A percentile compares a stretch with the other conserved stretches of the same genome.
phyloP scores from a whole-genome alignment of 257 asterid species.

The Anisodus tanguticus region DNA sequence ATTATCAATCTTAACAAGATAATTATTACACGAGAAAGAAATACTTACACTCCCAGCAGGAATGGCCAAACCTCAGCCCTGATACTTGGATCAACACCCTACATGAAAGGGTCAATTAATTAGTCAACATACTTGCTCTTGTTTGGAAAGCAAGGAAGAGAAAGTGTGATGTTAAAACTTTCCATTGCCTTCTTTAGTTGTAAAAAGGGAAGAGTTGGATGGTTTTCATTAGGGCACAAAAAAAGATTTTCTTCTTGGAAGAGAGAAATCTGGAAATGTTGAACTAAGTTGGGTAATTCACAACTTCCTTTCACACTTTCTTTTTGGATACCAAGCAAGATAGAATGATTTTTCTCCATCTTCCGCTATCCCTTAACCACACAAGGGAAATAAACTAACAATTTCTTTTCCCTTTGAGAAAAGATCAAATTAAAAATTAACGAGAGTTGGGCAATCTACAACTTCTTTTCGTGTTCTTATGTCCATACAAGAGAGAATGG shows the following conservation, averaged over 20 bases:
- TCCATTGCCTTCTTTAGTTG: neutral
- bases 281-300: neutral
- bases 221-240: conserved; percentile 11
- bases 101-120: conserved; percentile 34
- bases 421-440: neutral
- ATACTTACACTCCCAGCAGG: conserved; percentile 95
- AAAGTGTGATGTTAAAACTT: conserved; percentile 2
- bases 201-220: neutral
- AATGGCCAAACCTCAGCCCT: conserved; percentile 95
- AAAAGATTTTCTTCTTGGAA: neutral
- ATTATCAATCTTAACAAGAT: neutral
- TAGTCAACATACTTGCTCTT: conserved; percentile 15
- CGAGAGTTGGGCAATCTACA: neutral
- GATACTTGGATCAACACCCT: conserved; percentile 93
- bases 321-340: conserved; percentile 6
- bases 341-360: conserved; percentile 15
- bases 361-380: neutral
- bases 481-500: neutral
- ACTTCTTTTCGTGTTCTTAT: neutral
- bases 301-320: neutral
- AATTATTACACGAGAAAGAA: conserved; percentile 26
- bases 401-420: neutral
- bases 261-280: neutral
- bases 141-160: conserved; percentile 17
- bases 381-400: neutral